Base-by-base conservation (phyloP, 345 rosid species). In the Salix viminalis region DNA sequence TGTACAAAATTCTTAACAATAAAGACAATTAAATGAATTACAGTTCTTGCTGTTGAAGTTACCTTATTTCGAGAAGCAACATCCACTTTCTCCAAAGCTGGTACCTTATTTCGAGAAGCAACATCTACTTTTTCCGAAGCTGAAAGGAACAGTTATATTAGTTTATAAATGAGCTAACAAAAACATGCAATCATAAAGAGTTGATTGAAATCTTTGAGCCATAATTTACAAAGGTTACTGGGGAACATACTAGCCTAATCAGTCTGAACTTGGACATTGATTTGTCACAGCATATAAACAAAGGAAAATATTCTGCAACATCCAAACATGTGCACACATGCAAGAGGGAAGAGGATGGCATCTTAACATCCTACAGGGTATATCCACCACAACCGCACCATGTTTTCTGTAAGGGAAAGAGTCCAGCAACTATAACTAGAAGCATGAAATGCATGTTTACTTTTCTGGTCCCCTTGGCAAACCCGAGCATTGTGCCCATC, bases 61-160 rank as follows among this genome's bases (percentile, higher is more conserved):
- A 92, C 99, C 88, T 86, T 91, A 78, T 85, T 79, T 70, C 65
- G 82, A 76, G 88, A 82, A 74, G 83, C 61, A 69, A 7, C 30
- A 41, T 79, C 85, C 77, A 78, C 80, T 79, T 75, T 88, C 76
- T 76, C 84, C 66, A 79, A 68, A 83, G 85, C 95, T 91, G 85
- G 83, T 77, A 92, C 99, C 88, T 85, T 91, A 78, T 85, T 79
- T 72, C 65, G 82, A 77, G 88, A 82, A 74, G 83, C 61, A 70
- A 6, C 32, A 41, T 79, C 85, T 76, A 78, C 80, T 79, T 75
- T 88, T 75, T 76, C 84, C 66, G 81, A 68, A 83, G 85, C 96
- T 92, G 84, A 76, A 75, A 85, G 67, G 62, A 71, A 52, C 65
- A 1, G 15, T 36, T 42, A 9, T 30, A 60, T 68, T 64, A 70